A percentile compares a stretch with the other conserved stretches of the same genome.
phyloP scores from a whole-genome alignment of 2,329 filamentous ascomycete genomes.

The Penicillium frequentans region DNA sequence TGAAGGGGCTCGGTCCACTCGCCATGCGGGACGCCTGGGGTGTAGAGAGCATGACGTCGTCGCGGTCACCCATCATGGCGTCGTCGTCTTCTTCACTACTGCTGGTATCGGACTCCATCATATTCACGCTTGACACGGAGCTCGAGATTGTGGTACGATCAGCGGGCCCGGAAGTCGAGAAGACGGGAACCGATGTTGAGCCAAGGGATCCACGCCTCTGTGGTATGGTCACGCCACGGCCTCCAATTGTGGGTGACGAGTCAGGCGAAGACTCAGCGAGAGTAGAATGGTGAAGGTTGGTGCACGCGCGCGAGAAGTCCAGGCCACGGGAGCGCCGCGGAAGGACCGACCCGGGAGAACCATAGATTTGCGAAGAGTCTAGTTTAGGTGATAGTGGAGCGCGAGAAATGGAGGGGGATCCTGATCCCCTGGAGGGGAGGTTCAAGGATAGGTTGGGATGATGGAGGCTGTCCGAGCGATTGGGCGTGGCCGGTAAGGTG shows the following conservation, averaged over 20 bases:
- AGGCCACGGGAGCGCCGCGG: conserved; percentile 85
- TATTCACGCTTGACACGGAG: conserved; percentile 77
- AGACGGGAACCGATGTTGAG: conserved; percentile 58
- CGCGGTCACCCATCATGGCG: conserved; percentile 66
- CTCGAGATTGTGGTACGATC: conserved; percentile 74
- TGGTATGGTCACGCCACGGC: conserved; percentile 63
- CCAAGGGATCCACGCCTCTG: conserved; percentile 62
- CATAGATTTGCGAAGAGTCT: conserved; percentile 80
- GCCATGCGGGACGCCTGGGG: conserved; percentile 69
- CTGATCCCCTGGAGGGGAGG: conserved; percentile 57
- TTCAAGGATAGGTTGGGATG: conserved; percentile 68
- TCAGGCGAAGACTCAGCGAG: conserved; percentile 88
- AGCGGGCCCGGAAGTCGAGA: conserved; percentile 68
- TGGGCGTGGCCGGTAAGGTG: conserved; percentile 67
- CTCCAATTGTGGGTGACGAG: conserved; percentile 81
- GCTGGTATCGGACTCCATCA: conserved; percentile 77
- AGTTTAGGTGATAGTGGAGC: conserved; percentile 80
- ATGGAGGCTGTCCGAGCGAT: conserved; percentile 60
- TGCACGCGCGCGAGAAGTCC: conserved; percentile 90
- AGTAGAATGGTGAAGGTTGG: conserved; percentile 92
- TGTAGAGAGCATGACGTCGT: conserved; percentile 73
- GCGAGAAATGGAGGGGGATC: conserved; percentile 56
- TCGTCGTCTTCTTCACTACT: conserved; percentile 62
- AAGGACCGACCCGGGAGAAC: conserved; percentile 82
- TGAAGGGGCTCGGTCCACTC: conserved; percentile 46